phyloP scores from a whole-genome alignment of 2,329 filamentous ascomycete species.

The Hypoxylon sp. region DNA sequence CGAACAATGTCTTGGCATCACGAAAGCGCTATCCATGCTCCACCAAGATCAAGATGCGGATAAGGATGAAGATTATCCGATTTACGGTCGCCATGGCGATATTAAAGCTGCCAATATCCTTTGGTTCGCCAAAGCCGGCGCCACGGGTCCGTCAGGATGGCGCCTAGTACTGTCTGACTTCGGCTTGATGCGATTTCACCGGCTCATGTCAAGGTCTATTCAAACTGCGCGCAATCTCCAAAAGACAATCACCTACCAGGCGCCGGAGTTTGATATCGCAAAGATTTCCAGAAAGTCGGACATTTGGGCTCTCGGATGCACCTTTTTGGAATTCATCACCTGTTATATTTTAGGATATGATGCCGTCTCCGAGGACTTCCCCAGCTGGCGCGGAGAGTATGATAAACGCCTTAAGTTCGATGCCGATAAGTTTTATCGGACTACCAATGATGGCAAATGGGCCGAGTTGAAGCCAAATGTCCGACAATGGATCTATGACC shows the following conservation, averaged over 20 bases:
- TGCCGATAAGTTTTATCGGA: conserved; percentile 29
- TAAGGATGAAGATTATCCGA: conserved; percentile 17
- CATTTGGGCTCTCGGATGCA: conserved; percentile 35
- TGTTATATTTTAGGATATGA: conserved; percentile 17
- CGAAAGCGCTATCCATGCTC: conserved; percentile 22
- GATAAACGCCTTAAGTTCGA: conserved; percentile 4
- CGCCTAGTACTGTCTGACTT: conserved; percentile 26
- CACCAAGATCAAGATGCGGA: conserved; percentile 17
- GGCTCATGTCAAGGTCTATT: conserved; percentile 17
- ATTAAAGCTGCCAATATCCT: conserved; percentile 35
- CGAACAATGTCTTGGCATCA: conserved; percentile 22
- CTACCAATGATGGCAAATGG: not conserved
- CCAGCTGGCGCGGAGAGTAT: conserved; percentile 12
- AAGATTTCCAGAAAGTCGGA: conserved; percentile 34
- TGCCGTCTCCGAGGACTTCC: conserved; percentile 23
- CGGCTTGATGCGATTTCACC: conserved; percentile 27
- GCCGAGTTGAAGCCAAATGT: conserved; percentile 25
- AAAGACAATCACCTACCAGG: conserved; percentile 31
- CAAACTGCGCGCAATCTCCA: conserved; percentile 24
- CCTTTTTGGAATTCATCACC: conserved; percentile 27
- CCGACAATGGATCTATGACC: conserved; percentile 7
- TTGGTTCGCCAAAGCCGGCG: conserved; percentile 23
- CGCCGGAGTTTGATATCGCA: conserved; percentile 30
- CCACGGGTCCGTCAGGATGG: conserved; percentile 11
- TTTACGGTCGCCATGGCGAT: conserved; percentile 35